Percentiles rank a stretch among this genome's conserved stretches.
phyloP scores from a whole-genome alignment of 192 early-diverging fungal species.

The Dispira simplex region DNA sequence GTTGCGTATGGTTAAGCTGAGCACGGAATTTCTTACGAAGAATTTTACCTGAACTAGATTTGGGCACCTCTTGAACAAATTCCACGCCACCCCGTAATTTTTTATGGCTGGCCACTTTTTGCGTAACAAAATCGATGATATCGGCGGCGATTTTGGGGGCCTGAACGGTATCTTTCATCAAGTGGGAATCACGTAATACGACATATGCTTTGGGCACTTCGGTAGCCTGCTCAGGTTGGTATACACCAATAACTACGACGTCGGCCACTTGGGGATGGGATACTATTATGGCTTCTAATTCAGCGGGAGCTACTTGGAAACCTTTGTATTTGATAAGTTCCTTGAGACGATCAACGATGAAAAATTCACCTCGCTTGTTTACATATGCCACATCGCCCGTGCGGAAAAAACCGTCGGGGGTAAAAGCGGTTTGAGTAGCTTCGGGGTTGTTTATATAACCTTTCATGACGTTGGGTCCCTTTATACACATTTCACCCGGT shows the following conservation, averaged over 20 bases:
- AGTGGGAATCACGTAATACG: slow-evolving; percentile 28
- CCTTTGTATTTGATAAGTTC: slow-evolving; percentile 90
- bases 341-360: slow-evolving; percentile 63
- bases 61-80: slow-evolving; percentile 56
- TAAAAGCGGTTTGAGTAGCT: slow-evolving; percentile 56
- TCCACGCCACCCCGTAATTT: slow-evolving; percentile 58
- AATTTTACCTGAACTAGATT: slow-evolving; percentile 71
- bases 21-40: slow-evolving; percentile 26
- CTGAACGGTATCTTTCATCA: slow-evolving; percentile 18
- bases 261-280: slow-evolving; percentile 53
- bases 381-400: slow-evolving; percentile 72
- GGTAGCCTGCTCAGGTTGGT: slow-evolving; percentile 42
- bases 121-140: slow-evolving; percentile 39
- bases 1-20: no score
- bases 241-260: slow-evolving; percentile 51
- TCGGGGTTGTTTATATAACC: slow-evolving; percentile 67
- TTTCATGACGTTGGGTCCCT: slow-evolving; percentile 73
- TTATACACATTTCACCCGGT: slow-evolving; percentile 70
- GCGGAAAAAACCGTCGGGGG: slow-evolving; percentile 58
- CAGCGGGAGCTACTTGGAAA: slow-evolving; percentile 67
- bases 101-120: slow-evolving; percentile 56
- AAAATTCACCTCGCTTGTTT: slow-evolving; percentile 46
- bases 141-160: slow-evolving; percentile 22
- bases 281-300: slow-evolving; percentile 62
- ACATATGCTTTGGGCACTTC: slow-evolving; percentile 73